Percentiles rank a stretch among this genome's conserved stretches.
phyloP scores from a whole-genome alignment of 495 filamentous ascomycete species.

The Penicillium flavigenum region DNA sequence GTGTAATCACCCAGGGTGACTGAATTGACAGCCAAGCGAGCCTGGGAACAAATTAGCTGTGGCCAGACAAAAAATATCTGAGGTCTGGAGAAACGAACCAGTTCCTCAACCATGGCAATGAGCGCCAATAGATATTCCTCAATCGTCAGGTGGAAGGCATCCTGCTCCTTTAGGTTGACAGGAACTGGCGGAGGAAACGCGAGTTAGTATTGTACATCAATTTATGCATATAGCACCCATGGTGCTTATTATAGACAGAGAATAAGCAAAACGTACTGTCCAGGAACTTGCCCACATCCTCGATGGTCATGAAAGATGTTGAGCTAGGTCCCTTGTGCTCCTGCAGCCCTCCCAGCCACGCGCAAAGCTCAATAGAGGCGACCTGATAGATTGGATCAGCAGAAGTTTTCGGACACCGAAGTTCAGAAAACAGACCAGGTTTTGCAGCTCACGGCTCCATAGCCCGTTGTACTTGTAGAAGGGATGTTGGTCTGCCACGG shows the following conservation, averaged over 20 bases:
- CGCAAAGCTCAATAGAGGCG: constrained; percentile 67
- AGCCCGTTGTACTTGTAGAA: constrained; percentile 94
- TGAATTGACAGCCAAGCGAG: constrained; percentile 90
- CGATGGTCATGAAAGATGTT: constrained; percentile 71
- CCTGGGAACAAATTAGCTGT: constrained; percentile 36
- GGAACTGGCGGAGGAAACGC: constrained; percentile 60
- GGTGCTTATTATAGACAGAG: not conserved
- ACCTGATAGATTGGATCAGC: constrained; percentile 39
- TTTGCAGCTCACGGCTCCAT: constrained; percentile 85
- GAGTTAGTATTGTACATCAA: not conserved
- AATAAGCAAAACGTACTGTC: constrained; percentile 52
- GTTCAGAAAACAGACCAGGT: constrained; percentile 52
- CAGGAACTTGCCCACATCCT: constrained; percentile 77
- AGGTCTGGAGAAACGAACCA: constrained; percentile 47
- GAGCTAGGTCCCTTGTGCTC: constrained; percentile 43
- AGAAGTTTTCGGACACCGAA: constrained; percentile 4
- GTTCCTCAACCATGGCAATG: constrained; percentile 83
- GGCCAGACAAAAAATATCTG: not conserved
- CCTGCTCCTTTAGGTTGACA: constrained; percentile 84
- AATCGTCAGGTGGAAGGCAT: constrained; percentile 91
- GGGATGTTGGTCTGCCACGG: constrained; percentile 74
- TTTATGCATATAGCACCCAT: not conserved
- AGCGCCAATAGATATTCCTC: constrained; percentile 93
- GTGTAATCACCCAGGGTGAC: constrained; percentile 89
- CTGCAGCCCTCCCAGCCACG: constrained; percentile 69